Evolutionary conservation across 306 rosid genomes (phyloP), one percentile per base, ranked within the genome.

Genomic region (Cucurbita argyrosperma): DNA sequence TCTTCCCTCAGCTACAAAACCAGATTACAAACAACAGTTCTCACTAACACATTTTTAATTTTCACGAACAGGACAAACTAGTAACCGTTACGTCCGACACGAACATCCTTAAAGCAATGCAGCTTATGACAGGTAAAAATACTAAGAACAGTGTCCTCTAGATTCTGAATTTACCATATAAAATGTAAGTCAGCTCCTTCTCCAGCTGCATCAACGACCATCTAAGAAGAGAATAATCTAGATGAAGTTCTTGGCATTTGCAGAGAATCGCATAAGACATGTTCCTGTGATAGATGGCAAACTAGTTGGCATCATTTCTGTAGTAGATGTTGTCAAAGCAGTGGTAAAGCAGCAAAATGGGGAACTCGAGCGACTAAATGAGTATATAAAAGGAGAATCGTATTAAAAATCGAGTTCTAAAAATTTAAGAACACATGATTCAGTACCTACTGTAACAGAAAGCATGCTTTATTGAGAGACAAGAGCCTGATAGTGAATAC

Each of bases 221-320:
- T 65, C 53, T 2, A 43, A 65, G 53, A 37, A 12, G 68, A 37
- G 68, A 37, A 16, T 62, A 38, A 38, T 37, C 69, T 15, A 40
- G 71, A 40, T 64, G 52, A 40, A 45, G 13, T 40, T 51, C 23
- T 46, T 77, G 67, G 70, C 71, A 53, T 11, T 46, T 63, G 76
- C 84, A 89, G 99, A 89, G 50, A 88, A 87, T 68, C 86, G 60
- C 0, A 88, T 91, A 39, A 65, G 96, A 75, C 95, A 94, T 77
- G 87, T 91, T 79, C 96, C 97, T 11, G 99, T 90, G 15, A 85
- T 91, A 73, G 96, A 94, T 80, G 95, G 97, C 77, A 90, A 65
- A 76, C 80, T 91, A 12, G 91, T 91, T 54, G 99, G 99, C 10
- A 84, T 91, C 96, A 87, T 94, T 77, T 94, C 99, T 1, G 89